Evolutionary conservation across 139 green algal species (phyloP), one percentile per base, ranked within the genome.

Genomic region (Closterium sp.): DNA sequence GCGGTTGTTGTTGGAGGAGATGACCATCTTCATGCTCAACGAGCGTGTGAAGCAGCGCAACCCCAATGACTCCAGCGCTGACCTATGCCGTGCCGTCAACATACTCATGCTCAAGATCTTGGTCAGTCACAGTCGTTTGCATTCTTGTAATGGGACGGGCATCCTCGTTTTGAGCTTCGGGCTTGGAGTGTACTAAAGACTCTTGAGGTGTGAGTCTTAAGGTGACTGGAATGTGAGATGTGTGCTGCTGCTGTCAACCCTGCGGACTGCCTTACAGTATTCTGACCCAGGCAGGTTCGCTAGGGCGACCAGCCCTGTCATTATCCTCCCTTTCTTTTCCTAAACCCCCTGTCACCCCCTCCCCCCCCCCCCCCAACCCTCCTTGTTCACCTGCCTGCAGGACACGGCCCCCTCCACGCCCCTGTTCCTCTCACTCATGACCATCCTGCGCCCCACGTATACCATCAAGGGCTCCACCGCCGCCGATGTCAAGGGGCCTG

Each of bases 61-160:
- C 33, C 86, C 86, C 16, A 85, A 92, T n/a, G 89, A 89, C 83
- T 33, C 89, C 7, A 87, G n/a, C 21, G 32, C 89, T 0, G 64
- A 90, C 87, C 81, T 90, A 33, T 84, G 69, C 33, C 94, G 81
- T 16, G 97, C 97, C 0, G 94, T 98, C 34, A 99, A 99, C 95
- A 96, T 99, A 88, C 95, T 99, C 23, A 98, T 99, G 96, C 95
- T 98, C 84, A 97, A 97, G 92, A 95, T 98, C 3, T 92, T 99
- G 91, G 91, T 93, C 9, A 30, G 91, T 93, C n/a, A n/a, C n/a
- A n/a, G n/a, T n/a, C n/a, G n/a, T n/a, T n/a, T n/a, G 30, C 88
- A 12, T 90, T 25, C 31, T 25, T n/a, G n/a, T n/a, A n/a, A n/a
- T n/a, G n/a, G n/a, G n/a, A n/a, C n/a, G n/a, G n/a, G n/a, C n/a